Conservation (phyloP, 2,329 filamentous ascomycete genomes). For the Claviceps sp. region DNA sequence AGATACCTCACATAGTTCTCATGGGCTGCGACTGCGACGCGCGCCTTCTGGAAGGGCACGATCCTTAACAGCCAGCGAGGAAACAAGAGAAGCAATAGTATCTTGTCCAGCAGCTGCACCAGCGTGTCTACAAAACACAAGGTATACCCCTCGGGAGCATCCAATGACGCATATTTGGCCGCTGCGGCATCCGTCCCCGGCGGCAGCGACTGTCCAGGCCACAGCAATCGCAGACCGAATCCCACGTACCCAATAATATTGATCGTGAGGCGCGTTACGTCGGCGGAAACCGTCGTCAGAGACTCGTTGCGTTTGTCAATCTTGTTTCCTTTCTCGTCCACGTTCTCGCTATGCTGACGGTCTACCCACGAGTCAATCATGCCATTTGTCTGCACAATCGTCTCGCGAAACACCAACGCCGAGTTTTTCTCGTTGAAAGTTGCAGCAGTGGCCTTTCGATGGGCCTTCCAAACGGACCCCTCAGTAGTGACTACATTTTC, state of each 20-base stretch:
- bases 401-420: conserved; percentile 49
- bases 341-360: too few relatives aligned
- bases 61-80: conserved; percentile 42
- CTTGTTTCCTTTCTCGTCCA: conserved; percentile 7
- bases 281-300: conserved; percentile 42
- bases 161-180: conserved; percentile 33
- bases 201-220: conserved; percentile 46
- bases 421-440: conserved; percentile 70
- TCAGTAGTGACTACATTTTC: conserved; percentile 60
- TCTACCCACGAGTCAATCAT: conserved; percentile 46
- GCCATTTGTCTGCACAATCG: conserved; percentile 45
- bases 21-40: conserved; percentile 39
- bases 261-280: conserved; percentile 49
- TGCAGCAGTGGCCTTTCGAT: conserved; percentile 58
- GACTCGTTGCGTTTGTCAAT: conserved; percentile 20
- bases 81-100: conserved; percentile 47
- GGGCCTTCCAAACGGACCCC: conserved; percentile 54
- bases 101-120: conserved; percentile 45
- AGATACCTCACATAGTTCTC: conserved; percentile 56
- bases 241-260: conserved; percentile 53
- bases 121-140: conserved; percentile 55
- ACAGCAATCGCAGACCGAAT: conserved; percentile 49
- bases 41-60: conserved; percentile 37
- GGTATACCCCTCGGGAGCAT: conserved; percentile 38
- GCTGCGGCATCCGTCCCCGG: conserved; percentile 28